Evolutionary conservation across 352 stramenopile species (phyloP), one percentile per base, ranked within the genome.

Genomic region (Globisporangium carolinianum): DNA sequence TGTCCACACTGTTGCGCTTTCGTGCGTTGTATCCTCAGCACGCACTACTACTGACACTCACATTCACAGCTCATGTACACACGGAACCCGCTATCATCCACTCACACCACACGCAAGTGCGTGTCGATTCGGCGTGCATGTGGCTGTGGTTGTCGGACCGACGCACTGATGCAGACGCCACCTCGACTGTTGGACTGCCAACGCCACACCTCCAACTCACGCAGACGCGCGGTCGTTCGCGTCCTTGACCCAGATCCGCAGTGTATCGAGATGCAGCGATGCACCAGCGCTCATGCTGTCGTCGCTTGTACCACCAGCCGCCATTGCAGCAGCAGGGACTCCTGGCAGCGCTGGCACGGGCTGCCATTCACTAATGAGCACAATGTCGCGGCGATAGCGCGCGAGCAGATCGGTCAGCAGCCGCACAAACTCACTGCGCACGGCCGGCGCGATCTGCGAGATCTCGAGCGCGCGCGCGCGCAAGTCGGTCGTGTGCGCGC

Each of bases 221-320:
- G 38, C 18, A 4, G 9, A 14, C 7, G 47, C 17, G 32, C 47
- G 50, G 24, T 61, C 55, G 6, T 36, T 17, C 18, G 55, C 55
- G 47, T 89, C 79, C 67, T 86, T 87, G 17, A 89, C 79, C 73
- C 76, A 85, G 58, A 89, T 87, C 47, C 76, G 70, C 39, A 89
- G 60, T 15, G 75, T 89, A 39, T 89, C 79, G n/a, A 87, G 61
- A 50, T 77, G 69, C 32, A 68, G 49, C 53, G 60, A 55, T 15
- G 42, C 69, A 55, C n/a, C 62, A 47, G 38, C 47, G 38, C 46
- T 55, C 10, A 51, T 57, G 36, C 47, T 55, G 1, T 63, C 51
- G 36, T 63, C 68, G 10, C 39, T 53, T 17, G 51, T 17, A 3
- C 61, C 41, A 11, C 61, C 47, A 10, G 51, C 48, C 1, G 66